These are phyloP conservation scores for Phlebiopsis gigantea DNA, from an alignment of 768 basidiomycete genomes.

Conservation along the genomic window DNA sequence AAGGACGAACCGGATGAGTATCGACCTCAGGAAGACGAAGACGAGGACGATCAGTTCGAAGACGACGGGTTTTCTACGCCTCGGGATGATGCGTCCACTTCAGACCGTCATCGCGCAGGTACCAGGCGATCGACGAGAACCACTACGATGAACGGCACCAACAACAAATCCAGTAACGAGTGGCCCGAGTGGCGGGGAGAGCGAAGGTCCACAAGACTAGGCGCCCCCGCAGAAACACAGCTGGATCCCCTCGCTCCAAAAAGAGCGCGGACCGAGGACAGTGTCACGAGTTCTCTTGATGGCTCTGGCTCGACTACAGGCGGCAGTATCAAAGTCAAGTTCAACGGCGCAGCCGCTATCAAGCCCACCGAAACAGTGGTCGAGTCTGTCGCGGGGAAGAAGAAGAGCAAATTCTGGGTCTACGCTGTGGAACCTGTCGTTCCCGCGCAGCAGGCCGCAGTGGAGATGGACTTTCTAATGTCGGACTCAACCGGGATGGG, in stretches of 20 bases:
- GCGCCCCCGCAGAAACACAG: constrained; percentile 45
- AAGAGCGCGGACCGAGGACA: constrained; percentile 76
- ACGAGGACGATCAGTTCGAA: constrained; percentile 60
- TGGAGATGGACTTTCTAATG: constrained; percentile 8
- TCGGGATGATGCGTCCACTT: constrained; percentile 22
- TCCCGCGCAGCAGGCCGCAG: constrained; percentile 12
- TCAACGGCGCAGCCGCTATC: constrained; percentile 56
- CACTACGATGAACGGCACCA: constrained; percentile 29
- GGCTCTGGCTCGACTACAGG: constrained; percentile 18
- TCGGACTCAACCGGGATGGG: background rate
- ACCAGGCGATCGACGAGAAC: constrained; percentile 39
- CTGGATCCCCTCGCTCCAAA: constrained; percentile 53
- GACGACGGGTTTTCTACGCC: constrained; percentile 32
- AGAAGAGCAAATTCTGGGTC: constrained; percentile 84
- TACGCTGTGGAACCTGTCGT: constrained; percentile 76
- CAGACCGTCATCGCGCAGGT: constrained; percentile 15
- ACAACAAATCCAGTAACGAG: constrained; percentile 46
- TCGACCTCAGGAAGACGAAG: constrained; percentile 56
- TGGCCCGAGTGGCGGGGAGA: constrained; percentile 68
- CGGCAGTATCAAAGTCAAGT: constrained; percentile 43
- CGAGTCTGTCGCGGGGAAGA: constrained; percentile 74
- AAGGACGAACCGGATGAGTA: constrained; percentile 67
- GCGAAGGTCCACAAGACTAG: constrained; percentile 64
- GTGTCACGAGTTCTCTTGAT: constrained; percentile 31
- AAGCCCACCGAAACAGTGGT: constrained; percentile 71